Conservation (phyloP, 805 yeast genomes). For the baker's yeast (Saccharomyces cerevisiae) region DNA sequence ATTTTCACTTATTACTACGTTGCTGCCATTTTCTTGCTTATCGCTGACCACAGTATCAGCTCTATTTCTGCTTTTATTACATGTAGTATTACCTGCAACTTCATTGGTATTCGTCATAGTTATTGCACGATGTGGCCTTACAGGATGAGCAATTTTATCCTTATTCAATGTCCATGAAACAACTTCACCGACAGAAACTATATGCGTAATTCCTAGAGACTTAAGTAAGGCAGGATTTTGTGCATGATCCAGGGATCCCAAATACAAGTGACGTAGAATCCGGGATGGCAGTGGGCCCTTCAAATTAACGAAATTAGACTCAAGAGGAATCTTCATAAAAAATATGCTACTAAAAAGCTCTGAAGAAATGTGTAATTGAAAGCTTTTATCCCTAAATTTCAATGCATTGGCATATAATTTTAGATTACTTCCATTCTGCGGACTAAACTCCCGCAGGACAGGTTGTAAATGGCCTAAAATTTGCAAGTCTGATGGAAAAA, state of each 20-base stretch:
- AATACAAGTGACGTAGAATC: constrained; percentile 71
- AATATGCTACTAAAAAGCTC: constrained; percentile 31
- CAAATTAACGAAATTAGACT: constrained; percentile 24
- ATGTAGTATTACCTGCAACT: background rate
- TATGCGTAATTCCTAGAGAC: constrained; percentile 58
- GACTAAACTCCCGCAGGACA: constrained; percentile 53
- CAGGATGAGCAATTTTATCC: background rate
- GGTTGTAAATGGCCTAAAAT: constrained; percentile 59
- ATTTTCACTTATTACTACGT: background rate
- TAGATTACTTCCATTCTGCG: constrained; percentile 27
- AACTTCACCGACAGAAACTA: constrained; percentile 81
- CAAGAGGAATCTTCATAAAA: constrained; percentile 21
- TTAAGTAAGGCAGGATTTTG: constrained; percentile 54
- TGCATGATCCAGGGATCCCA: constrained; percentile 83
- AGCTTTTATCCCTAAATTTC: background rate
- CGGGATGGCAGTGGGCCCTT: constrained; percentile 77
- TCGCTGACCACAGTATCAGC: background rate
- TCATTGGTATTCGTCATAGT: background rate
- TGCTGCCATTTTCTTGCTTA: constrained; percentile 1
- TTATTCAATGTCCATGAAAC: constrained; percentile 44
- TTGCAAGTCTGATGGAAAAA: constrained; percentile 67
- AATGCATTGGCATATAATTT: background rate
- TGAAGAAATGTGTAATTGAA: constrained; percentile 19
- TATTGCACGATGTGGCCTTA: background rate
- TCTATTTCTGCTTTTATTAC: background rate